Base-by-base conservation (phyloP, 2,329 filamentous ascomycete genomes). In the Tolypocladium inflatum region DNA sequence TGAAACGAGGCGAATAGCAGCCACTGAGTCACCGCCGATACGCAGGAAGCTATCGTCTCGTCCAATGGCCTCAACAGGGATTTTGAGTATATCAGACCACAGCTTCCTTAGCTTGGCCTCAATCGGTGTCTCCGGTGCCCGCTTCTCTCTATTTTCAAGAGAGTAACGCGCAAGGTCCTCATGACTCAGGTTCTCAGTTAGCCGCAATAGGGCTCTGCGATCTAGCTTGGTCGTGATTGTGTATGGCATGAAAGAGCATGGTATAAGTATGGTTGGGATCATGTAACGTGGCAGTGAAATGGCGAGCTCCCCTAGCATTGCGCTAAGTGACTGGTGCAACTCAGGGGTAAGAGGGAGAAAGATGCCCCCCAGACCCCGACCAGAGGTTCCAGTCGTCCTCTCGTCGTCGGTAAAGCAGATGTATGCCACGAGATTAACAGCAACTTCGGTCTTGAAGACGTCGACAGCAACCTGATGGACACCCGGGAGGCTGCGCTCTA, bases 211-310 rank as follows among this genome's bases (percentile, higher is more conserved):
- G 3, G 26, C 5, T 30, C 26, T 37, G 17, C 23, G n/a, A 10
- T 64, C 62, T 2, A 62, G 26, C 57, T 64, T 64, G n/a, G 55
- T 58, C 10, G 55, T 58, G n/a, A 61, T 60, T 19, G 61, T 58
- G 26, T 30, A 30, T 3, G 63, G 62, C 55, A 62, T 64, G 9
- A 35, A 45, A 4, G 26, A 38, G 35, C 58, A 43, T 13, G 58
- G 57, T 2, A 64, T 37, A 21, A 58, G 61, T 7, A 56, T 21
- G 4, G 57, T 59, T 15, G 57, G 57, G n/a, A 59, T 35, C 57
- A 63, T 63, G 55, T 63, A 64, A 1, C 55, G 45, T 2, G 63
- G 63, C 5, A 64, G 54, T 4, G 43, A 35, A 17, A 52, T 37
- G 8, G 23, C 26, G 15, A 54, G 52, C 35, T 54, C n/a, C 1